These are phyloP conservation scores for Rubus parviflorus DNA, from an alignment of 306 rosid species.

Conservation along the genomic window DNA sequence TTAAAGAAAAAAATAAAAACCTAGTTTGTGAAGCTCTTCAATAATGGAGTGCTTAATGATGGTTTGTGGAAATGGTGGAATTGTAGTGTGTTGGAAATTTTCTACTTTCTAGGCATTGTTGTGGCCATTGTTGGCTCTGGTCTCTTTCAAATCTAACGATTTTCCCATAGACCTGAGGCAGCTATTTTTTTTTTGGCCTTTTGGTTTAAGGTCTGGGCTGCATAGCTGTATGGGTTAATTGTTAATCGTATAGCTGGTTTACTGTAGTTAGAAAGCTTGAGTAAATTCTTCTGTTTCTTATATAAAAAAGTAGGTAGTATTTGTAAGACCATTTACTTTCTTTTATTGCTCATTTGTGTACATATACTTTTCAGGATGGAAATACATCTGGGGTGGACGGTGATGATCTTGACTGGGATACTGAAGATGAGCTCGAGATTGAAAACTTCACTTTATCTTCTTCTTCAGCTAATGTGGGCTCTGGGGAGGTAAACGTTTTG, in stretches of 20 bases:
- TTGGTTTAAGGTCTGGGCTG: background rate
- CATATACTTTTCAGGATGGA: constrained; percentile 51
- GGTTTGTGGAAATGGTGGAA: background rate
- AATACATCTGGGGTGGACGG: constrained; percentile 54
- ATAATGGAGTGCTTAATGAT: background rate
- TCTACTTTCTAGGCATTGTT: background rate
- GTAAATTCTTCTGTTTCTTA: too few species aligned
- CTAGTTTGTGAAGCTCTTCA: background rate
- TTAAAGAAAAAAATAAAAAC: background rate
- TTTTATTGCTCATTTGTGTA: constrained; percentile 12
- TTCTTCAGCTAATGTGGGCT: constrained; percentile 36
- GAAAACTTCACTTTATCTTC: constrained; percentile 53
- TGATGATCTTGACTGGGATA: constrained; percentile 74
- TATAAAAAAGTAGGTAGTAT: background rate
- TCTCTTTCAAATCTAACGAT: background rate
- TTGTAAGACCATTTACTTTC: background rate
- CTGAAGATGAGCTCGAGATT: constrained; percentile 86
- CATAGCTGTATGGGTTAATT: background rate
- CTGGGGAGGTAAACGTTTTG: constrained; percentile 49
- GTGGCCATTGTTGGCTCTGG: background rate
- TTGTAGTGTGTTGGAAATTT: background rate
- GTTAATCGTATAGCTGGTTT: too few species aligned
- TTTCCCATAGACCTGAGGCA: background rate
- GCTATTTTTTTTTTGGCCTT: background rate
- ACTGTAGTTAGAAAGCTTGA: too few species aligned